These are phyloP conservation scores for Intubia oerlemansii DNA, from an alignment of 2,329 filamentous ascomycete genomes.

Conservation along the genomic window DNA sequence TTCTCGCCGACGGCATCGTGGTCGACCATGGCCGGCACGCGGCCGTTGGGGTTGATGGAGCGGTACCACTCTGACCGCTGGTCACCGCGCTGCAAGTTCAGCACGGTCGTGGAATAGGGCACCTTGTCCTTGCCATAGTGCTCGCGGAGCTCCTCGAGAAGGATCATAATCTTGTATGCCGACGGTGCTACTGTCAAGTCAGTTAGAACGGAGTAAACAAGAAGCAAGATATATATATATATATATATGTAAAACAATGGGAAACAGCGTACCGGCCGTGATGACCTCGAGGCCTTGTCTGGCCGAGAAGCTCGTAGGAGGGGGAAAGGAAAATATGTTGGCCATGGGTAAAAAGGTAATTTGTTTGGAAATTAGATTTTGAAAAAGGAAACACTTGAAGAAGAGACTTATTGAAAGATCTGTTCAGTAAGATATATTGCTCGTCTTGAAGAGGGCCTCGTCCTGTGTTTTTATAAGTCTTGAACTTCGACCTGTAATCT, in stretches of 20 bases:
- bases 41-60: slow-evolving; percentile 39
- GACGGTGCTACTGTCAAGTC: background rate
- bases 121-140: slow-evolving; percentile 35
- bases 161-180: slow-evolving; percentile 30
- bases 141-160: slow-evolving; percentile 46
- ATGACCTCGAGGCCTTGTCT: background rate
- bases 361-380: too few relatives aligned
- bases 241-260: too few relatives aligned
- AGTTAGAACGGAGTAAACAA: slow-evolving; percentile 2
- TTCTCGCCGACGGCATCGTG: slow-evolving; percentile 48
- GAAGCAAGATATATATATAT: too few relatives aligned
- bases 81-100: too few relatives aligned
- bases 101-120: background rate
- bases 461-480: too few relatives aligned
- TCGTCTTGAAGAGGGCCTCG: too few relatives aligned
- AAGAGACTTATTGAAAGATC: too few relatives aligned
- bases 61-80: slow-evolving; percentile 50
- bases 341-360: too few relatives aligned
- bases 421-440: too few relatives aligned
- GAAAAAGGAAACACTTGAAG: too few relatives aligned
- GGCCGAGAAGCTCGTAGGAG: background rate
- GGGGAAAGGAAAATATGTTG: too few relatives aligned
- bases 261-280: background rate
- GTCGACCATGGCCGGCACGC: slow-evolving; percentile 44
- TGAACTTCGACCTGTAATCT: too few relatives aligned